Conservation (phyloP, 345 rosid species). For the Gossypium australe region DNA sequence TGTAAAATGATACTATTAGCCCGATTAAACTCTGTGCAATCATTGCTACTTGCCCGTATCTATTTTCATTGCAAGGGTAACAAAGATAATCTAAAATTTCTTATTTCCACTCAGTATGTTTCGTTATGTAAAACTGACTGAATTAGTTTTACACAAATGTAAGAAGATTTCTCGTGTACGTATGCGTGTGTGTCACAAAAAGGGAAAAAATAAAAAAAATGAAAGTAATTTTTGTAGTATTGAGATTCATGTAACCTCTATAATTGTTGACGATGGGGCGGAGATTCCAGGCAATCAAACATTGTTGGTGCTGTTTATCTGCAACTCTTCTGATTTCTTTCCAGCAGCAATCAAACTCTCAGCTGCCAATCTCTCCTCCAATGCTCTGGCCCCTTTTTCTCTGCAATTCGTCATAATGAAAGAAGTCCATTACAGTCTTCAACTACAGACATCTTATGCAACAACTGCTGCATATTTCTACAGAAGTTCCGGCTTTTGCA, state of each 20-base stretch:
- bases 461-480: neutral
- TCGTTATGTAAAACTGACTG: no score
- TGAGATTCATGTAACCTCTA: constrained; percentile 18
- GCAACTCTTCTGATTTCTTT: constrained; percentile 44
- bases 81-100: neutral
- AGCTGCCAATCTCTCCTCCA: constrained; percentile 90
- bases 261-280: constrained; percentile 1
- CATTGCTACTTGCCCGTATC: neutral
- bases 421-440: neutral
- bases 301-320: constrained; percentile 53
- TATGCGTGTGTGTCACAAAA: no score
- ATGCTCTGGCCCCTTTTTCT: constrained; percentile 95
- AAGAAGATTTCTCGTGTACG: no score
- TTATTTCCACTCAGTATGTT: neutral
- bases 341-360: constrained; percentile 55
- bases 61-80: neutral
- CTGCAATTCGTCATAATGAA: constrained; percentile 33
- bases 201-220: no score
- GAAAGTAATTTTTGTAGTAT: no score
- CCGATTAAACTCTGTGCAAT: neutral
- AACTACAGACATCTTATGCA: neutral
- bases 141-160: no score
- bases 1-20: neutral
- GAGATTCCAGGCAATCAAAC: constrained; percentile 33
- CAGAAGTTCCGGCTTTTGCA: no score